Base-by-base conservation (phyloP, 805 yeast species). In the Teunomyces barrocoloradensis region DNA sequence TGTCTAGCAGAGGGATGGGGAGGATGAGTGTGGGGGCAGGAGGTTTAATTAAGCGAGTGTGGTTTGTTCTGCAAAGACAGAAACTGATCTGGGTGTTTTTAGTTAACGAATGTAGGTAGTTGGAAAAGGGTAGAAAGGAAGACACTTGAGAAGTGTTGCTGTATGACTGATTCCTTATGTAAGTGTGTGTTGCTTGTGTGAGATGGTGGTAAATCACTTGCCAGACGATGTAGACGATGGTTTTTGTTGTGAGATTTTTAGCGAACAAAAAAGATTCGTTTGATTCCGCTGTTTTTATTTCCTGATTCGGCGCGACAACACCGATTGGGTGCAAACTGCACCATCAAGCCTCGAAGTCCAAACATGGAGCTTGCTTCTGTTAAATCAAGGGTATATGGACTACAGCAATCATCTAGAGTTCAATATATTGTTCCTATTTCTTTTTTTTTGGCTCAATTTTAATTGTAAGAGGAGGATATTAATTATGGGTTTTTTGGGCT, bases 221-320 rank as follows among this genome's bases (percentile, higher is more conserved):
- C 10, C 34, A 32, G 10, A 15, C 34, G 18, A 32, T 11, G 40
- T 36, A 23, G 29, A 12, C 18, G 40, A 21, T 23, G 40, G 20
- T 37, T 20, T 37, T 37, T 37, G 38, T 34, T 34, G 23, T 32
- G 34, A 15, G 34, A 32, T 32, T 32, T 32, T 32, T 37, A 37
- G 28, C 40, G 40, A 34, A 23, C 11, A 37, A 37, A 36, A 36
- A 17, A 35, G 25, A 30, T 30, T 37, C 10, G 15, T 13, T 37
- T 23, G 40, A 35, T 35, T 35, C 17, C 23, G 40, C 23, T 35
- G 41, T 27, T 6, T 7, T 34, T 29, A 27, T 41, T 41, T 33
- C 43, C 43, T 21, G 36, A 41, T 41, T 37, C 40, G 40, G 40
- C 28, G 25, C 28, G 40, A 15, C 25, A 13, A 32, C 15, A 7